Percentiles rank a stretch among this genome's conserved stretches.
These are phyloP conservation scores for Ceratobasidium sp. DNA, from an alignment of 1,284 basidiomycete genomes.

Conservation along the genomic window DNA sequence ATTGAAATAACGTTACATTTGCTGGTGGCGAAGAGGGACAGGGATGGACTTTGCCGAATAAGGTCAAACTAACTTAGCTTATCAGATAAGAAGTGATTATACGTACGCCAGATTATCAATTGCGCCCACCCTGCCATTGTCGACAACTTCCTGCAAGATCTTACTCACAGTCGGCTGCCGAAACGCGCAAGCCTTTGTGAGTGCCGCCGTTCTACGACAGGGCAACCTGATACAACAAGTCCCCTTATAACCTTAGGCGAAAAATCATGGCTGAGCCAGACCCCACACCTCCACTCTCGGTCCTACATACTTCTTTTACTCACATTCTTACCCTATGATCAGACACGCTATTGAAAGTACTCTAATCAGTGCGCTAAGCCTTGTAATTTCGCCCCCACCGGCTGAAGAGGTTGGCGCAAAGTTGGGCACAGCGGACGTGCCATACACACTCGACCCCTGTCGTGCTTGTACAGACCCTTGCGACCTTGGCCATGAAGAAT, in stretches of 20 bases:
- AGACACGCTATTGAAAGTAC: slow-evolving; percentile 37
- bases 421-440: slow-evolving; percentile 62
- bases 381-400: slow-evolving; percentile 44
- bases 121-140: background rate
- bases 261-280: slow-evolving; percentile 18
- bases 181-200: background rate
- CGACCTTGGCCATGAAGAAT: slow-evolving; percentile 76
- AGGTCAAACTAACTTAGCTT: slow-evolving; percentile 6
- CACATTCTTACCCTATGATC: slow-evolving; percentile 1
- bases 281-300: slow-evolving; percentile 22
- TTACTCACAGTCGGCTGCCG: background rate
- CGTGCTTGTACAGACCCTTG: slow-evolving; percentile 80
- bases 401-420: slow-evolving; percentile 47
- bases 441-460: slow-evolving; percentile 74
- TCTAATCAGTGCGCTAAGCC: slow-evolving; percentile 26
- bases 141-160: background rate
- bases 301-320: slow-evolving; percentile 17
- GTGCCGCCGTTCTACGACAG: background rate
- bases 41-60: background rate
- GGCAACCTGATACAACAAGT: background rate
- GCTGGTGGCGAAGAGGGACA: slow-evolving; percentile 14
- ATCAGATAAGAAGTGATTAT: slow-evolving; percentile 6
- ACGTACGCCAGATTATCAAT: background rate
- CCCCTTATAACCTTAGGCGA: background rate
- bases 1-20: background rate